Base-by-base conservation (phyloP, 345 rosid genomes). In the Aurinia saxatilis region DNA sequence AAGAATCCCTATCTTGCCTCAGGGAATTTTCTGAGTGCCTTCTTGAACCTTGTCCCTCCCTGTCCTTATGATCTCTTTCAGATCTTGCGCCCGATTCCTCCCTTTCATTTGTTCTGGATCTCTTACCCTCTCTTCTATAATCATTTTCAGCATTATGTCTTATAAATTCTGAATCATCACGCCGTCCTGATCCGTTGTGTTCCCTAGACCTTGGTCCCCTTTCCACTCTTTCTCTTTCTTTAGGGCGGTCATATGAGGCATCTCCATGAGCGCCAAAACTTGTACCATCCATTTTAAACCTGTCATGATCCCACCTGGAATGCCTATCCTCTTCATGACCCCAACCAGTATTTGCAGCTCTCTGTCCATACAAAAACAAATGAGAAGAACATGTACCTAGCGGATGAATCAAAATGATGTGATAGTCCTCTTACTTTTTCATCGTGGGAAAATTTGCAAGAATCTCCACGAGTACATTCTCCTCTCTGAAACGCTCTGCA, bases 401-500 rank as follows among this genome's bases (percentile, higher is more conserved):
- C n/a, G n/a, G n/a, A n/a, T n/a, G n/a, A n/a, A n/a, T n/a, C n/a
- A n/a, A n/a, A n/a, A n/a, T n/a, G n/a, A n/a, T n/a, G n/a, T n/a
- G n/a, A n/a, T n/a, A 46, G 25, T 9, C 4, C 34, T 23, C 85
- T 75, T 77, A 88, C 98, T 75, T 86, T 88, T 59, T 86, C 89
- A 58, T 86, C 84, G 7, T 86, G 96, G 29, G 95, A 91, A 68
- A 88, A 91, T 70, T 87, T 89, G 80, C 95, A 92, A 38, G 84
- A 82, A 46, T 80, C 91, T 6, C 95, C 95, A 27, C 89, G 85
- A 38, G 89, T 83, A 65, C 96, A 89, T 75, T 89, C 89, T 49
- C 98, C 96, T 71, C 79, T 86, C 77, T 92, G 98, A 70, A 92
- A 92, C 70, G 96, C 89, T 63, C 82, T 83, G 63, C 98, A 92